Base-by-base conservation (phyloP, 2,329 filamentous ascomycete genomes). In the Penicillium hesseltinei region DNA sequence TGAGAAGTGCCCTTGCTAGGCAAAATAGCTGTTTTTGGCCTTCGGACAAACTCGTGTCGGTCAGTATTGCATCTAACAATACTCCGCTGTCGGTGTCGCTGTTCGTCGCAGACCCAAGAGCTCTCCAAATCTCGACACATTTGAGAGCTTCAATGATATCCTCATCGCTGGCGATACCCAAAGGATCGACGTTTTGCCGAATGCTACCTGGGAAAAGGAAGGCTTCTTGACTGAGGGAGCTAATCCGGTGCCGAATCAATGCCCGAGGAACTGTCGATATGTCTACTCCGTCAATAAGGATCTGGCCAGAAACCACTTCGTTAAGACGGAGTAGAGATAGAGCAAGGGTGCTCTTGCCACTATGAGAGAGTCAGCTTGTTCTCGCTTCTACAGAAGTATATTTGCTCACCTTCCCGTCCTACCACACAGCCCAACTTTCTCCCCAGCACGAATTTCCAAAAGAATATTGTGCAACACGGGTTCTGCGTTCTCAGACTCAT, bases 11-110 rank as follows among this genome's bases (percentile, higher is more conserved):
- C 19, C 88, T 83, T 0, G 88, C 88, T 2, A 91, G 82, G 66
- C 87, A 90, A 23, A 91, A 81, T 0, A 91, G 84, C 71, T 91
- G 88, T 9, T 87, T 82, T 70, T 91, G 88, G 15, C 88, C 88
- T 67, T 90, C 88, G 0, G 87, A 89, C n/a, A 91, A 78, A n/a
- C 71, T 70, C 2, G 76, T 75, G 0, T 73, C 65, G 17, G 71
- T 69, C 61, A 85, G 27, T 10, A 42, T 49, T 4, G 47, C 21
- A 49, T 70, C 66, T 9, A 75, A 59, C 11, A 58, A 10, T n/a
- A 4, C 40, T 11, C 29, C 45, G 13, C 52, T 56, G 2, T 17
- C n/a, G 19, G 1, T 17, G 2, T 59, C 62, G 7, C 21, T 25
- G 29, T 63, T 61, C 43, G 61, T 58, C 6, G 53, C 56, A 29